Conservation (phyloP, 345 rosid species). For the Boechera stricta region DNA sequence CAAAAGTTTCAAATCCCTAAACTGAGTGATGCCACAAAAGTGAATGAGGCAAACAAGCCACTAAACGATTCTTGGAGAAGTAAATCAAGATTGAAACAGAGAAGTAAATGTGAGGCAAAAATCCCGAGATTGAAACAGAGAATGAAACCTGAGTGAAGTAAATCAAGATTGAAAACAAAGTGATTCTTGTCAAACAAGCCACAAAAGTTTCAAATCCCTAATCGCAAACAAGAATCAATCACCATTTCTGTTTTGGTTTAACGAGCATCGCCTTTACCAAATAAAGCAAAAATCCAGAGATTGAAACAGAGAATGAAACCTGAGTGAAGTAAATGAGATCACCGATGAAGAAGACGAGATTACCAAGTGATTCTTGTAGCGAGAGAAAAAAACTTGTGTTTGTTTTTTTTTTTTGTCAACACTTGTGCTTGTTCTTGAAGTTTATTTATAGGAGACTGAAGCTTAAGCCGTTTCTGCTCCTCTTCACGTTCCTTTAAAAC, state of each 20-base stretch:
- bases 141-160: constrained; percentile 83
- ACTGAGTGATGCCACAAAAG: constrained; percentile 70
- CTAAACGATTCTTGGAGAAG: constrained; percentile 39
- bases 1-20: not conserved
- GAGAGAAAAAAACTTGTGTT: too few species aligned
- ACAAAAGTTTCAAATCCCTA: too few species aligned
- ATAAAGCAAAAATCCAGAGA: not conserved
- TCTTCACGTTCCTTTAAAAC: too few species aligned
- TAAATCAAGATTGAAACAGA: not conserved
- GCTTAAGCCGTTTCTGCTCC: too few species aligned
- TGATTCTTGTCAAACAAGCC: too few species aligned
- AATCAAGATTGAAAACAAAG: constrained; percentile 73
- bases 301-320: constrained; percentile 45
- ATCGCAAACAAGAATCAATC: not conserved
- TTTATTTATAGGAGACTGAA: too few species aligned
- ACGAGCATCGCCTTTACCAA: not conserved
- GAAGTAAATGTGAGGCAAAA: too few species aligned
- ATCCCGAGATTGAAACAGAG: constrained; percentile 3
- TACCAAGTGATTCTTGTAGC: constrained; percentile 43
- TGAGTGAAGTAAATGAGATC: constrained; percentile 85
- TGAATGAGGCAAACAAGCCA: constrained; percentile 94
- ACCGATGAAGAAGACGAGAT: constrained; percentile 56
- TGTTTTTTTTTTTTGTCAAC: too few species aligned
- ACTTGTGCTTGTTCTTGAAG: too few species aligned
- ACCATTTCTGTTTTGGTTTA: not conserved